Evolutionary conservation across 805 yeast species (phyloP).

Genomic region (Wickerhamomyces chambardii): DNA sequence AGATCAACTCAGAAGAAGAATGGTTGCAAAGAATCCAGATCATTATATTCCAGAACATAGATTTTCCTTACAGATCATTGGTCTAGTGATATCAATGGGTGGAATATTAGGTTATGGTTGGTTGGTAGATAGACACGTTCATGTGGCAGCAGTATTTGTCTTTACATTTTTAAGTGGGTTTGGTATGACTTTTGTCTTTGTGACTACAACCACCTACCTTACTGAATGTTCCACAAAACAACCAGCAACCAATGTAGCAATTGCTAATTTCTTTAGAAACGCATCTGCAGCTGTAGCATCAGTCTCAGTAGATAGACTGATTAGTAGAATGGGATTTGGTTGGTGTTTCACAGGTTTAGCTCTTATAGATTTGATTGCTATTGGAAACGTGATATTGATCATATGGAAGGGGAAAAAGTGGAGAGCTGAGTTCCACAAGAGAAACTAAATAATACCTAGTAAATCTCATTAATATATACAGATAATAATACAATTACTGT

Average conservation of each 20-base stretch:
- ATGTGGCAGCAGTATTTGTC: conserved; percentile 29
- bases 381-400: conserved; percentile 7
- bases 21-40: conserved; percentile 17
- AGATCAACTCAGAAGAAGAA: conserved; percentile 24
- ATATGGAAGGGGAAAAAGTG: conserved; percentile 10
- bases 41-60: conserved; percentile 38
- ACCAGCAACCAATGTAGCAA: conserved; percentile 44
- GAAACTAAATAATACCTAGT: no score
- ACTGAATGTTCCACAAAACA: conserved; percentile 40
- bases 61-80: conserved; percentile 32
- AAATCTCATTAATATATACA: no score
- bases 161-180: conserved; percentile 38
- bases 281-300: conserved; percentile 46
- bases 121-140: conserved; percentile 31
- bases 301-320: conserved; percentile 28
- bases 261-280: conserved; percentile 44
- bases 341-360: conserved; percentile 51
- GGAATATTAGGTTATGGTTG: conserved; percentile 47
- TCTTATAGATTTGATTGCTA: conserved; percentile 18
- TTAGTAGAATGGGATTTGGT: conserved; percentile 33
- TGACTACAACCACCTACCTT: conserved; percentile 42
- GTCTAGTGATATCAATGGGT: conserved; percentile 29
- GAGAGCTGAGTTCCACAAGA: conserved; percentile 6
- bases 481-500: no score
- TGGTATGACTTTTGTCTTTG: conserved; percentile 49